Conservation (phyloP, 2,329 filamentous ascomycete genomes). For the Hypoxylon sp. region DNA sequence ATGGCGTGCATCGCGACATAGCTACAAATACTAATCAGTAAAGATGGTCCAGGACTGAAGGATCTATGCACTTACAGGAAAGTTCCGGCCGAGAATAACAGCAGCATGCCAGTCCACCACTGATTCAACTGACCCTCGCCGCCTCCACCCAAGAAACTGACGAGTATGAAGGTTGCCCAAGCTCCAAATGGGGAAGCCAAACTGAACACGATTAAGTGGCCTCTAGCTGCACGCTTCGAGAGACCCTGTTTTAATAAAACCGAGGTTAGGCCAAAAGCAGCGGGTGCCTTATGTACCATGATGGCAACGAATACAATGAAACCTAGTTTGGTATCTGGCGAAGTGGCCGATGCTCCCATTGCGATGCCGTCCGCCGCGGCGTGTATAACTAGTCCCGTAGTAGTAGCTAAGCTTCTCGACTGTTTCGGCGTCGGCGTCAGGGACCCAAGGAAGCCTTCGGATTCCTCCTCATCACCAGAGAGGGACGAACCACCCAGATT, state of each 20-base stretch:
- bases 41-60: neutral
- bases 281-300: conserved; percentile 97
- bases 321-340: conserved; percentile 80
- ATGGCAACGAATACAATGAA: conserved; percentile 96
- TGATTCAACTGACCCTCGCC: conserved; percentile 73
- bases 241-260: conserved; percentile 91
- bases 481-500: conserved; percentile 74
- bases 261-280: conserved; percentile 93
- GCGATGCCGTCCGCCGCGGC: conserved; percentile 96
- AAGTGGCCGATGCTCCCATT: conserved; percentile 88
- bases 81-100: conserved; percentile 96
- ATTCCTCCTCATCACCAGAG: conserved; percentile 67
- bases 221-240: conserved; percentile 85
- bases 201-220: conserved; percentile 91
- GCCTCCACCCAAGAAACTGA: conserved; percentile 78
- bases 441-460: conserved; percentile 72
- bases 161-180: conserved; percentile 83
- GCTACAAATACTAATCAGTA: conserved; percentile 62
- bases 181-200: conserved; percentile 91
- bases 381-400: conserved; percentile 94
- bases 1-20: conserved; percentile 99
- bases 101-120: conserved; percentile 92
- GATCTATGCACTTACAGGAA: conserved; percentile 80
- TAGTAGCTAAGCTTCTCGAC: conserved; percentile 81
- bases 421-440: conserved; percentile 71